Base-by-base conservation (phyloP, 2,329 filamentous ascomycete genomes). In the Blastomyces silverae region DNA sequence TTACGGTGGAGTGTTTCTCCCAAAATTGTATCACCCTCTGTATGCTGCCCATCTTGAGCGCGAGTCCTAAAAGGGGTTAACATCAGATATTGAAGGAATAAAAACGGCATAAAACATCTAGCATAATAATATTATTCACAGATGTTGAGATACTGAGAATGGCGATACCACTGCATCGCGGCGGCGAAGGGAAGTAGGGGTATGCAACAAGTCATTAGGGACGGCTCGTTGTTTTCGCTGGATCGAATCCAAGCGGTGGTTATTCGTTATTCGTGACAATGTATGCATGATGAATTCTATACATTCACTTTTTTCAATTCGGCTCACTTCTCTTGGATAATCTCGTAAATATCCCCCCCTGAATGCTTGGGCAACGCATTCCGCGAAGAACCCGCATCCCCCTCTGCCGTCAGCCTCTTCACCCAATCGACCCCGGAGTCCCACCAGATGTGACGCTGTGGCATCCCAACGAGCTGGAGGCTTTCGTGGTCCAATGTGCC, bases 141-240 rank as follows among this genome's bases (percentile, higher is more conserved):
- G 28, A 25, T 11, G 13, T 3, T 25, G 4, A 25, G 48, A 52
- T 4, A 3, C 10, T 4, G 11, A 28, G 48, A n/a, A 50, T 50
- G 7, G 0, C 46, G 2, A 6, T 50, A 13, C n/a, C 46, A 13
- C 46, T 11, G 7, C 7, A 7, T 11, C n/a, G 20, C 10, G 7
- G 46, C 10, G 46, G 1, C 7, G 46, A 50, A 11, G 10, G 46
- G 46, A n/a, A 50, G 75, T n/a, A n/a, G n/a, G n/a, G n/a, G n/a
- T 44, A 88, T 90, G 86, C 77, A 87, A 73, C 91, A 91, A 74
- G 86, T 89, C 31, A 91, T 83, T 84, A 2, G 89, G 89, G 1
- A 82, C 42, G 87, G 52, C 91, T 91, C 73, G 75, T 81, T 5
- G 78, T 90, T 11, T 78, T 82, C 64, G 82, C 88, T 20, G 89